Evolutionary conservation across 2,329 filamentous ascomycete species (phyloP), one percentile per base, ranked within the genome.

Genomic region (Fusarium ramigenum): DNA sequence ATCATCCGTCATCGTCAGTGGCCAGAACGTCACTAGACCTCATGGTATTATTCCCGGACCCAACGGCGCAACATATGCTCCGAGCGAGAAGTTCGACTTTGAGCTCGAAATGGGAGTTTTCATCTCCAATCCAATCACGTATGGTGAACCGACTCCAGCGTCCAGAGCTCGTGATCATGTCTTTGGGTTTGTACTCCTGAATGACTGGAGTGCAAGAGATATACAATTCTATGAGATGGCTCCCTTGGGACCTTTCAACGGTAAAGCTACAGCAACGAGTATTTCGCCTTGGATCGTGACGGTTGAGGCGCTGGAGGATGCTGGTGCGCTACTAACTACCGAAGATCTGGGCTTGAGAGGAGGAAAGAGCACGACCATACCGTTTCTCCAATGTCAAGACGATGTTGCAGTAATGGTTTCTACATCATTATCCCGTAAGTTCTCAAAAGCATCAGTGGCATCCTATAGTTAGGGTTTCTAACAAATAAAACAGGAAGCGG

Each of bases 191-290:
- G 54, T 57, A 0, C 30, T 57, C 34, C 28, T 46, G 16, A 57
- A 57, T 34, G 54, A 57, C 40, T 57, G 54, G 54, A 34, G 39
- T 25, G 54, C 39, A 4, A 34, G 54, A 28, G 54, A 57, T 9
- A 34, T 57, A 4, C 54, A 57, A 7, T 44, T 57, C 21, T 57
- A 34, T n/a, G 39, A 57, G 18, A 57, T 57, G 54, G 10, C 25
- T 9, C 54, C 54, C 2, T 9, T 44, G 16, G 54, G 54, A 2
- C 54, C 39, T 16, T 57, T 57, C 4, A 44, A 57, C 9, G 54
- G 54, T 2, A 57, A 57, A 11, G 54, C 28, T 21, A 57, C 30
- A 18, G 54, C 39, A 3, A 57, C 40, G 4, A 44, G 39, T 19
- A 46, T 57, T 1, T 57, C 39, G 2, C 54, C 54, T 10, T 46